These are phyloP conservation scores for Pholiota molesta DNA, from an alignment of 768 basidiomycete genomes.

Conservation along the genomic window DNA sequence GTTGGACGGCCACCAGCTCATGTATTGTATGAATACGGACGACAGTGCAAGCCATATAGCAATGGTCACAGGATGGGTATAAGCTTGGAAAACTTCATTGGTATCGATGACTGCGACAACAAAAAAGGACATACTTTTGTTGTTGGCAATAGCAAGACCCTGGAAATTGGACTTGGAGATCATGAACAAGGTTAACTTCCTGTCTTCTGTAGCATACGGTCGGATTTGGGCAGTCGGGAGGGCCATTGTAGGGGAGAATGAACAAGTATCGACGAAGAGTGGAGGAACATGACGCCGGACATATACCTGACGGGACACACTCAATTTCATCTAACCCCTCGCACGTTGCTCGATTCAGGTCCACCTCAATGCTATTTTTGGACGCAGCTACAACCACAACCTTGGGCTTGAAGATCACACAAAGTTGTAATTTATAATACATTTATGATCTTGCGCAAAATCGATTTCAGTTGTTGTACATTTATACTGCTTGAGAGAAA, in stretches of 20 bases:
- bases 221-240: constrained; percentile 55
- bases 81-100: constrained; percentile 39
- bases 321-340: background rate
- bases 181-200: constrained; percentile 63
- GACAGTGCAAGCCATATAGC: constrained; percentile 65
- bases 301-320: constrained; percentile 2
- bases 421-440: no score
- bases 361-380: background rate
- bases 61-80: constrained; percentile 60
- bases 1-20: constrained; percentile 70
- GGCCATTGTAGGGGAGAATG: constrained; percentile 31
- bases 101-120: background rate
- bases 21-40: constrained; percentile 55
- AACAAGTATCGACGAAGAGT: background rate
- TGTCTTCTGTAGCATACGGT: constrained; percentile 49
- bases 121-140: constrained; percentile 41
- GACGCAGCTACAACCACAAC: background rate
- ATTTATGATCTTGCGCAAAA: no score
- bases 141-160: constrained; percentile 68
- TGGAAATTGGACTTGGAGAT: constrained; percentile 71
- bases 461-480: no score
- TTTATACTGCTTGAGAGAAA: no score
- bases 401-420: no score
- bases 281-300: background rate
- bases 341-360: background rate